Evolutionary conservation across 2,329 filamentous ascomycete species (phyloP).

Genomic region (Claviceps sp.): DNA sequence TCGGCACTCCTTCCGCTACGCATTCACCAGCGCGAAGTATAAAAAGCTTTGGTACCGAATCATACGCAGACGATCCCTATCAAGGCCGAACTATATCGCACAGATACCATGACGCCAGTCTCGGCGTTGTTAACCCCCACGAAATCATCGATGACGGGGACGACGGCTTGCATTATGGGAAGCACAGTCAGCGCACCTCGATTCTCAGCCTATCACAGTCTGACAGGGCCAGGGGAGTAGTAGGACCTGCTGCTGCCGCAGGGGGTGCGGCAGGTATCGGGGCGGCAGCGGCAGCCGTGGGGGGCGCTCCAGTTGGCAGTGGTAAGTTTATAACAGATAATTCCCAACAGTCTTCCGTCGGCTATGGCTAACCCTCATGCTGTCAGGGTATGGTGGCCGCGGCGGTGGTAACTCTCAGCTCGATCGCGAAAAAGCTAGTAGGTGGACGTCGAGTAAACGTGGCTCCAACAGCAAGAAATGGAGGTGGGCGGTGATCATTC

Average conservation of each 20-base stretch:
- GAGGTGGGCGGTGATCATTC: slow-evolving; percentile 53
- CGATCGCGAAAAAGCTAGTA: slow-evolving; percentile 9
- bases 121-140: slow-evolving; percentile 59
- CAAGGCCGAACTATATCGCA: slow-evolving; percentile 24
- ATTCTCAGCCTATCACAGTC: slow-evolving; percentile 44
- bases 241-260: slow-evolving; percentile 28
- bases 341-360: neutral
- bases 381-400: neutral
- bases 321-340: slow-evolving; percentile 6
- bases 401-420: slow-evolving; percentile 3
- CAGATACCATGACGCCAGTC: slow-evolving; percentile 30
- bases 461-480: slow-evolving; percentile 48
- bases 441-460: slow-evolving; percentile 24
- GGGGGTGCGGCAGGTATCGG: slow-evolving; percentile 30
- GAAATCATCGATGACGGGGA: slow-evolving; percentile 80
- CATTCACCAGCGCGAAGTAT: slow-evolving; percentile 37
- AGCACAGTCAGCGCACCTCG: slow-evolving; percentile 35
- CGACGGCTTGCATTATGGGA: slow-evolving; percentile 55
- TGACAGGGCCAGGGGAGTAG: slow-evolving; percentile 15
- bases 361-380: neutral
- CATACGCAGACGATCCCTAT: slow-evolving; percentile 54
- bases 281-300: slow-evolving; percentile 16
- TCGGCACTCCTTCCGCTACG: slow-evolving; percentile 20
- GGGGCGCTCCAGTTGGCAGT: slow-evolving; percentile 16
- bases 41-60: slow-evolving; percentile 27